Base-by-base conservation (phyloP, 2,329 filamentous ascomycete genomes). In the Chrysosporium keratinophilum region DNA sequence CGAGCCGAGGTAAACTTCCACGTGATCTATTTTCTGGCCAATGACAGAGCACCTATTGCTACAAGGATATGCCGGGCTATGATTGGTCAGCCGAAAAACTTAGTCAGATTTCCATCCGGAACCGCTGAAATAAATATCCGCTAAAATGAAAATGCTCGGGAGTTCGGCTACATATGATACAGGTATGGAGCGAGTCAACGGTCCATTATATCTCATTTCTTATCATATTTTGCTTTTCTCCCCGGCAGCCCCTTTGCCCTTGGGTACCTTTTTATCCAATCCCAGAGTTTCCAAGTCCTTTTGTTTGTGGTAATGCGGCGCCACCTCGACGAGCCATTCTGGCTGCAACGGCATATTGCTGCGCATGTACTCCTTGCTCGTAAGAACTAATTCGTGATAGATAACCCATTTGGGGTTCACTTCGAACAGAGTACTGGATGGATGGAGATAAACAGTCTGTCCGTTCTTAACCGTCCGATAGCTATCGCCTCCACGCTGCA, bases 291-390 rank as follows among this genome's bases (percentile, higher is more conserved):
- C 91, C 40, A 96, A 69, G 65, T 96, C 89, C 71, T 88, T 85
- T 73, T 87, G 85, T 73, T 95, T 96, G 68, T 96, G 88, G 65
- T 89, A 95, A 73, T 97, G 93, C 58, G 91, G 91, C 57, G 93
- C 93, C 57, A 93, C 81, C 70, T 97, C 91, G 5, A 82, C 80
- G 62, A 98, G 67, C 90, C 90, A 96, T 65, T 83, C 82, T 0
- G 86, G 76, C 64, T 94, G 83, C 50, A 97, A 80, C 0, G 89
- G 89, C 76, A 95, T 84, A 55, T 86, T 86, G 63, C 82, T 87
- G 20, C 91, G 78, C 83, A 95, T 94, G 68, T 91, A 98, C 74
- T 96, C 91, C 74, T 94, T 94, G 20, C 87, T 94, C 20, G 93
- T 98, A 62, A 97, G 78, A 6, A 97, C 88, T 17, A 98, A 76